Evolutionary conservation across 176 grass and related monocot species (phyloP), one percentile per base, ranked within the genome.

Genomic region (Oryza glaberrima): DNA sequence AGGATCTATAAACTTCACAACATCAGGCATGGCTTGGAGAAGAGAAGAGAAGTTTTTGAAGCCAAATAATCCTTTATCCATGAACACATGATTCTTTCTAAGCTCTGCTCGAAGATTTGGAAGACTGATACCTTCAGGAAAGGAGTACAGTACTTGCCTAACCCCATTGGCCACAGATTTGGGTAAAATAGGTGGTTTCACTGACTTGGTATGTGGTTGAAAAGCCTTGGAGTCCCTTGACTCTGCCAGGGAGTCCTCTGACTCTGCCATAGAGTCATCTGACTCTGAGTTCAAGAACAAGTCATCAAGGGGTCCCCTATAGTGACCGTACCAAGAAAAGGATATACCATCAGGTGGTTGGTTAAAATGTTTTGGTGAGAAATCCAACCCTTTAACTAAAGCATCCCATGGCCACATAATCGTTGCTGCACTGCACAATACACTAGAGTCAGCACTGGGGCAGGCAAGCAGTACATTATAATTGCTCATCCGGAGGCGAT

Each of bases 291-390:
- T 83, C 38, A 64, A 7, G 34, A 92, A 95, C 14, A 90, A 84
- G 72, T 96, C 81, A 63, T 90, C 86, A 25, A 99, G 88, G 61
- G 66, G 61, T 84, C 82, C 90, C 84, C 83, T 95, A 83, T 79
- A 86, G 67, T 89, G 77, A 65, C 93, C 96, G 89, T 98, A 98
- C 93, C 93, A 95, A 81, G 96, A 98, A 79, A 90, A 94, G 82
- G 76, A 92, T 30, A 87, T 46, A 77, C 93, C 90, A 89, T 99
- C 90, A 7, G 93, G 96, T 75, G 96, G 96, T 67, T 94, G 84
- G 65, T 96, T 99, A 77, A 87, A 96, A 69, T n/a, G 90, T 73
- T 86, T 92, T 5, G 83, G 83, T 70, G 75, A 80, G 61, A 90
- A 73, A 78, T 77, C 73, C 38, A 91, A 71, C 15, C 96, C 96